phyloP scores from a whole-genome alignment of 2,329 filamentous ascomycete genomes.

The Colletotrichum lini region DNA sequence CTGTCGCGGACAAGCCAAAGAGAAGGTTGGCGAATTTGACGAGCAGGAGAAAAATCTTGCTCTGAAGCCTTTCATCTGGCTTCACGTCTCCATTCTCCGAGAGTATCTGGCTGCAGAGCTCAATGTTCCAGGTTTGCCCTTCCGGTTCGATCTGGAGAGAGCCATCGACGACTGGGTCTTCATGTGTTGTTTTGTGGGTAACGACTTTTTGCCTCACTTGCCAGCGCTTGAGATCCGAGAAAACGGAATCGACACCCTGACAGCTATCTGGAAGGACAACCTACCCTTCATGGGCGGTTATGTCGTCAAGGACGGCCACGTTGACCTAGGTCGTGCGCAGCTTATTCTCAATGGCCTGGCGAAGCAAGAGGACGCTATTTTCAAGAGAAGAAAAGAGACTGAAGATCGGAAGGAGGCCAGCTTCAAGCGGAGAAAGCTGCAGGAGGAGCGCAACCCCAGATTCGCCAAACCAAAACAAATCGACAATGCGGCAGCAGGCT shows the following conservation, averaged over 20 bases:
- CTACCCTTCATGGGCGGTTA: slow-evolving; percentile 94
- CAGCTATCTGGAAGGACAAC: slow-evolving; percentile 97
- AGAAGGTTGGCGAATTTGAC: slow-evolving; percentile 84
- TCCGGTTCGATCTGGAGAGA: slow-evolving; percentile 93
- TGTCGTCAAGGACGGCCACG: slow-evolving; percentile 93
- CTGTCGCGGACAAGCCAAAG: slow-evolving; percentile 84
- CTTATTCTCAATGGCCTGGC: slow-evolving; percentile 89
- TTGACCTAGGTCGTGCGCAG: slow-evolving; percentile 89
- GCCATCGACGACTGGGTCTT: slow-evolving; percentile 99
- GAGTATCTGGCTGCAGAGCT: slow-evolving; percentile 96
- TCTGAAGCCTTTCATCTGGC: slow-evolving; percentile 97
- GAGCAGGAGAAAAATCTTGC: slow-evolving; percentile 81
- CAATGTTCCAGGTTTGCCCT: slow-evolving; percentile 84
- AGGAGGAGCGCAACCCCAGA: slow-evolving; percentile 64
- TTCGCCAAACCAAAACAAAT: slow-evolving; percentile 38
- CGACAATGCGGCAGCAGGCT: slow-evolving; percentile 45
- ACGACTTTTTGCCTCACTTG: slow-evolving; percentile 97
- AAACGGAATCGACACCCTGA: slow-evolving; percentile 95
- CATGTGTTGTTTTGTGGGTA: slow-evolving; percentile 99
- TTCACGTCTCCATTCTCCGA: slow-evolving; percentile 90
- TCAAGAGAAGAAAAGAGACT: slow-evolving; percentile 86
- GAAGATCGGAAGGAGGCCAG: slow-evolving; percentile 88
- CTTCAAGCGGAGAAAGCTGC: slow-evolving; percentile 82
- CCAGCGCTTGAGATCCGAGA: slow-evolving; percentile 98
- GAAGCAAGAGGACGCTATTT: slow-evolving; percentile 94